A percentile compares a stretch with the other conserved stretches of the same genome.
These are phyloP conservation scores for Backusella morwellensis DNA, from an alignment of 192 early-diverging fungal genomes.

Conservation along the genomic window DNA sequence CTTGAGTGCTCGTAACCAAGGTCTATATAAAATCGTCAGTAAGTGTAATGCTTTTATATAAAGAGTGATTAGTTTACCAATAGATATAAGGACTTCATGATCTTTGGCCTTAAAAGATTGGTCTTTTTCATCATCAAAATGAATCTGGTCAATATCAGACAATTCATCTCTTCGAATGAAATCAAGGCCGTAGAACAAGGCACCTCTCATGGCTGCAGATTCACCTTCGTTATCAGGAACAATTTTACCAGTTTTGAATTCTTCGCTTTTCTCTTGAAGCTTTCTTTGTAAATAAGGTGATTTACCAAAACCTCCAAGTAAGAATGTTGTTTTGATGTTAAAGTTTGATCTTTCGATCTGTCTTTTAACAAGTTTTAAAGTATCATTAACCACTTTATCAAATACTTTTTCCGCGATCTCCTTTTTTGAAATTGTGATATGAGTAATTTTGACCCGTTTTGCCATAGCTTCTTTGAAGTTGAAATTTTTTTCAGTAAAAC, in stretches of 20 bases:
- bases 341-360: neutral
- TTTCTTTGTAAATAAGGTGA: neutral
- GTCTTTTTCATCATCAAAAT: neutral
- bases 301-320: neutral
- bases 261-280: neutral
- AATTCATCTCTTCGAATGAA: neutral
- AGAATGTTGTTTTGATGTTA: neutral
- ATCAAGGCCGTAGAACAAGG: neutral
- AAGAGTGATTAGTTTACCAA: neutral
- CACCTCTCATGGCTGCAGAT: neutral
- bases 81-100: neutral
- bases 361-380: neutral
- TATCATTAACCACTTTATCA: neutral
- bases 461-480: too few relatives aligned
- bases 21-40: neutral
- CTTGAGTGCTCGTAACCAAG: neutral
- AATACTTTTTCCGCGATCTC: neutral
- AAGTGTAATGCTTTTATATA: neutral
- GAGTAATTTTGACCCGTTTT: rapidly evolving
- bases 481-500: neutral
- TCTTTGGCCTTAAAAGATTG: neutral
- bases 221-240: neutral
- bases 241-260: neutral
- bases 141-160: neutral
- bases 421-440: neutral